Conservation (phyloP, 345 rosid genomes). For the Linum lewisii region DNA sequence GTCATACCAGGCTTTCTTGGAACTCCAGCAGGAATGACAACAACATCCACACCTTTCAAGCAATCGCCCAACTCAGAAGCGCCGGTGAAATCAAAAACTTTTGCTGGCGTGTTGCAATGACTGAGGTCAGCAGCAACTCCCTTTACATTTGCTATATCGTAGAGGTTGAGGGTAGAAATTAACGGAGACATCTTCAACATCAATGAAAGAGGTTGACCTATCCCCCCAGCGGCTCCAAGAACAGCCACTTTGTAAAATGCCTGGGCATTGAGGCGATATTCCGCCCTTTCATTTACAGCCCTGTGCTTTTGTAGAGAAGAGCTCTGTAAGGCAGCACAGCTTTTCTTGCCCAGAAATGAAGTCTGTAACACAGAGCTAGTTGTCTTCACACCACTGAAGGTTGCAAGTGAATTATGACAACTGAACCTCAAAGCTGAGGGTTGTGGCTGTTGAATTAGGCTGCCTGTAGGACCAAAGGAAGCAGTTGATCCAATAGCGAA, state of each 20-base stretch:
- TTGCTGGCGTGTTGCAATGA: conserved; percentile 90
- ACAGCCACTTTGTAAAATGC: conserved; percentile 68
- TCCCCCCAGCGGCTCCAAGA: conserved; percentile 93
- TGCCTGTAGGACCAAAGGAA: conserved; percentile 35
- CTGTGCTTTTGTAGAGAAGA: conserved; percentile 32
- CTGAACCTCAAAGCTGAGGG: conserved; percentile 26
- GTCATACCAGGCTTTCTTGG: conserved; percentile 97
- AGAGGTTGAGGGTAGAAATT: conserved; percentile 67
- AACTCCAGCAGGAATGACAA: conserved; percentile 89
- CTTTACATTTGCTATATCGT: conserved; percentile 85
- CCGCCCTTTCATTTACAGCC: conserved; percentile 22
- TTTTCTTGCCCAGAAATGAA: conserved; percentile 48
- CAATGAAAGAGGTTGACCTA: conserved; percentile 82
- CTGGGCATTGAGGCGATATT: conserved; percentile 36
- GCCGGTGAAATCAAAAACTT: conserved; percentile 79
- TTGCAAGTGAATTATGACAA: conserved; percentile 30
- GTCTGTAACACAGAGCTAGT: conserved; percentile 37
- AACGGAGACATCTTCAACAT: conserved; percentile 90
- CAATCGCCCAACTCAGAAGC: conserved; percentile 56
- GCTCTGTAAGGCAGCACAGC: conserved; percentile 31
- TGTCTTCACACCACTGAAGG: conserved; percentile 57
- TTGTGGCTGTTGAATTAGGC: conserved; percentile 33
- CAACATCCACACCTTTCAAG: conserved; percentile 70
- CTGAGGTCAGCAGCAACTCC: conserved; percentile 95
- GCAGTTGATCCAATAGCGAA: conserved; percentile 45